phyloP scores from a whole-genome alignment of 352 stramenopile genomes.

The Phytophthora fragariaefolia region DNA sequence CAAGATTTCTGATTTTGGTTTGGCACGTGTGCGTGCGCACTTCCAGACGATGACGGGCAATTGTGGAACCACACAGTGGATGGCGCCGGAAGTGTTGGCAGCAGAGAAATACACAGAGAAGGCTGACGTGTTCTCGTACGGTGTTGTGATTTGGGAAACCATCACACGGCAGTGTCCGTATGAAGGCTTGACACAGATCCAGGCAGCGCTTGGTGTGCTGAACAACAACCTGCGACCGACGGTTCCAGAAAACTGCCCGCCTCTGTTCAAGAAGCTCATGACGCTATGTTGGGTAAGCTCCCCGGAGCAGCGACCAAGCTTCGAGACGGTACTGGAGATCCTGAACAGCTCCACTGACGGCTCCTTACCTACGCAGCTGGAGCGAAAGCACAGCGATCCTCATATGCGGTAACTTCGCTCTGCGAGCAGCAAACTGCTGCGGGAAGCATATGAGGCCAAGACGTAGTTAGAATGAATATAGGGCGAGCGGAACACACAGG shows the following conservation, averaged over 20 bases:
- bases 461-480: conserved; percentile 38
- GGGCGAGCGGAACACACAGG: conserved; percentile 9
- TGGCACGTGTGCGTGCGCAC: conserved; percentile 80
- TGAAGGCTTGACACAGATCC: conserved; percentile 91
- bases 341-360: conserved; percentile 50
- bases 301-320: conserved; percentile 81
- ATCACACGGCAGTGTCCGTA: conserved; percentile 92
- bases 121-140: conserved; percentile 89
- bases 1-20: conserved; percentile 92
- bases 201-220: conserved; percentile 84
- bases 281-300: conserved; percentile 81
- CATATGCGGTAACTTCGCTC: conserved; percentile 34
- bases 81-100: conserved; percentile 84
- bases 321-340: conserved; percentile 83
- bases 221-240: conserved; percentile 90
- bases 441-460: conserved; percentile 16
- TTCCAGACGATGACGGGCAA: conserved; percentile 92
- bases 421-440: neutral
- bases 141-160: conserved; percentile 89
- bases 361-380: conserved; percentile 29
- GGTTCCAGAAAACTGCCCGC: conserved; percentile 76
- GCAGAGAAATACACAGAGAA: conserved; percentile 91
- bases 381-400: conserved; percentile 21
- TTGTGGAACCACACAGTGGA: conserved; percentile 89
- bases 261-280: conserved; percentile 87